Evolutionary conservation across 768 basidiomycete genomes (phyloP).

Genomic region (Hortiboletus campestris): DNA sequence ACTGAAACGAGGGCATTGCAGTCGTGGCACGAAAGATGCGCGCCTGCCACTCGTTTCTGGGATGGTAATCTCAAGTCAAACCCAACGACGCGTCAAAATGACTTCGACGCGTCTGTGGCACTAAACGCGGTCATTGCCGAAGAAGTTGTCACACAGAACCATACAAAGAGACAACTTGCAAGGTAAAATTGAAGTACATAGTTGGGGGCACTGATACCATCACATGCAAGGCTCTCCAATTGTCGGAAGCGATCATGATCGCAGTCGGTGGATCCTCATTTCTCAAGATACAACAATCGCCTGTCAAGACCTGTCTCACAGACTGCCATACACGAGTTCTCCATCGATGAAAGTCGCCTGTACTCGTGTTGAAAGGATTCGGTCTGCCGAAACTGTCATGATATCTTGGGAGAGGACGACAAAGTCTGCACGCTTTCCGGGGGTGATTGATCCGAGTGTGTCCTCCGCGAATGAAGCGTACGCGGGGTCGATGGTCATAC

Average conservation of each 20-base stretch:
- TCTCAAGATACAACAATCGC: not conserved
- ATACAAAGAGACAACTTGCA: not conserved
- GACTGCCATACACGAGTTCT: constrained; percentile 41
- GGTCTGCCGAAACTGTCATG: constrained; percentile 56
- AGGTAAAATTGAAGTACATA: not conserved
- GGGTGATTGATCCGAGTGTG: constrained; percentile 68
- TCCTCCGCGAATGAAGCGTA: constrained; percentile 83
- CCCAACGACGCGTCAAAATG: constrained; percentile 2
- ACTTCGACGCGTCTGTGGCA: constrained; percentile 26
- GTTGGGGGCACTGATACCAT: not conserved
- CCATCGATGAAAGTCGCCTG: constrained; percentile 82
- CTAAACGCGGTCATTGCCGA: constrained; percentile 11
- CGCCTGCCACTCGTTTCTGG: not conserved
- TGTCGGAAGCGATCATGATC: not conserved
- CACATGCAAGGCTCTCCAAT: not conserved
- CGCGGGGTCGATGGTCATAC: constrained; percentile 86
- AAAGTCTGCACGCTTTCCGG: constrained; percentile 83
- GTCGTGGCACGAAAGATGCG: not conserved
- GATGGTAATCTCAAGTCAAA: not conserved
- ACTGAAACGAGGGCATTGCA: constrained; percentile 22
- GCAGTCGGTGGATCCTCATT: not conserved
- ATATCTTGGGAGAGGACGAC: constrained; percentile 83
- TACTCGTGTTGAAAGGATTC: constrained; percentile 68
- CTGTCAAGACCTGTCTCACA: constrained; percentile 21
- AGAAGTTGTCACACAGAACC: not conserved